Percentiles rank a stretch among this genome's conserved stretches.
Evolutionary conservation across 2,329 filamentous ascomycete species (phyloP).

Genomic region (Epichloe sp.): DNA sequence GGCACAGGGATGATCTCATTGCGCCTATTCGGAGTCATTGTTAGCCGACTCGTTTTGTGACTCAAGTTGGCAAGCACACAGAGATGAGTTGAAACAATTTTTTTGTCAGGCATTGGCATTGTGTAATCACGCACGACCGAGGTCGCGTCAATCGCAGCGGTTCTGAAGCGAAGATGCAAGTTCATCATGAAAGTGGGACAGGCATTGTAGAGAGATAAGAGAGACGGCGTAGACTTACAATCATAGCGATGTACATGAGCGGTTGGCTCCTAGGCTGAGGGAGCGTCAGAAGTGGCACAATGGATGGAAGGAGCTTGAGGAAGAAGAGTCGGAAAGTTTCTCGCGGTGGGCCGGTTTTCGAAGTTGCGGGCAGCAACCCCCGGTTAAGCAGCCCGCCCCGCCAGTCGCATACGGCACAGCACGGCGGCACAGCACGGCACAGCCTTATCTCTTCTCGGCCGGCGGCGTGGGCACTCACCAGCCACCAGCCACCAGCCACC

Average conservation of each 20-base stretch:
- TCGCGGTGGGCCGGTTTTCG: background rate
- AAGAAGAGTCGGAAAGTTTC: background rate
- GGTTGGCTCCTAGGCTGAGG: background rate
- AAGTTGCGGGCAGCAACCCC: background rate
- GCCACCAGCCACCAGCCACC: conserved; percentile 6
- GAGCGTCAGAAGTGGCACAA: background rate
- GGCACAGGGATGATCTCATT: conserved; percentile 25
- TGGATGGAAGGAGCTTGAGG: background rate
- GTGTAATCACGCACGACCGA: conserved; percentile 30
- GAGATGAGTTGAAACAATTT: background rate
- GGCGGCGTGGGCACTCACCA: conserved; percentile 9
- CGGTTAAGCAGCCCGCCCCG: too few species aligned
- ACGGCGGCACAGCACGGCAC: background rate
- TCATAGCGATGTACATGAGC: conserved; percentile 18
- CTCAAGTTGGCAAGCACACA: background rate
- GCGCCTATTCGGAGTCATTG: conserved; percentile 12
- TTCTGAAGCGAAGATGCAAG: conserved; percentile 33
- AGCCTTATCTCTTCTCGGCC: too few species aligned
- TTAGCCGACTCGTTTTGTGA: background rate
- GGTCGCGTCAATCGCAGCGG: conserved; percentile 37
- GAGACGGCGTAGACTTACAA: conserved; percentile 20
- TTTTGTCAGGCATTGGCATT: conserved; percentile 25
- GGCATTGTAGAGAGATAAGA: background rate
- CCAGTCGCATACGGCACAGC: too few species aligned
- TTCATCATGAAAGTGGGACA: conserved; percentile 25